phyloP scores from a whole-genome alignment of 2,329 filamentous ascomycete genomes.

The Pseudocercospora pini-densiflorae region DNA sequence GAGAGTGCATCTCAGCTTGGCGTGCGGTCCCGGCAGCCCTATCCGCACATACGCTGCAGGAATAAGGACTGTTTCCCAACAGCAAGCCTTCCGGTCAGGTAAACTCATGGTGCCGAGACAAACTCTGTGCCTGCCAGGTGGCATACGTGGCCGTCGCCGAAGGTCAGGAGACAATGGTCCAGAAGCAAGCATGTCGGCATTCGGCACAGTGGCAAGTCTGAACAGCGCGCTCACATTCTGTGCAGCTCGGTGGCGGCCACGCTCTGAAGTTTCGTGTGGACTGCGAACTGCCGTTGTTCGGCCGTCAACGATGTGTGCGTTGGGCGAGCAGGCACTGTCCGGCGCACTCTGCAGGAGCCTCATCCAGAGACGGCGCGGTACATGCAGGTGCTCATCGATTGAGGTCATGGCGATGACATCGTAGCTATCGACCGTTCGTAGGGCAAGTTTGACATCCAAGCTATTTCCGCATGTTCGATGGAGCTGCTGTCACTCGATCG shows the following conservation, averaged over 20 bases:
- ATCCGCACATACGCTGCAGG: background rate
- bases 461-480: background rate
- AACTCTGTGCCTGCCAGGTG: background rate
- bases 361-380: background rate
- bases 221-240: background rate
- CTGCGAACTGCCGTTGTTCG: conserved; percentile 1
- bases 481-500: background rate
- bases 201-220: background rate
- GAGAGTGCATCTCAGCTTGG: background rate
- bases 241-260: background rate
- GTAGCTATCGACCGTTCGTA: background rate
- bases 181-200: background rate
- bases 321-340: background rate
- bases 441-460: background rate
- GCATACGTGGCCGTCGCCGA: background rate
- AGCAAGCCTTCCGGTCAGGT: background rate
- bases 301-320: background rate
- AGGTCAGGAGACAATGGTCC: background rate
- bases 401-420: background rate
- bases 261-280: background rate
- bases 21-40: background rate
- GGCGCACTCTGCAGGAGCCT: background rate
- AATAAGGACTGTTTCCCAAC: background rate
- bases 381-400: background rate
- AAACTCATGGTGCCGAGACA: background rate